These are phyloP conservation scores for Brettanomyces custersianus DNA, from an alignment of 805 yeast genomes.

Conservation along the genomic window DNA sequence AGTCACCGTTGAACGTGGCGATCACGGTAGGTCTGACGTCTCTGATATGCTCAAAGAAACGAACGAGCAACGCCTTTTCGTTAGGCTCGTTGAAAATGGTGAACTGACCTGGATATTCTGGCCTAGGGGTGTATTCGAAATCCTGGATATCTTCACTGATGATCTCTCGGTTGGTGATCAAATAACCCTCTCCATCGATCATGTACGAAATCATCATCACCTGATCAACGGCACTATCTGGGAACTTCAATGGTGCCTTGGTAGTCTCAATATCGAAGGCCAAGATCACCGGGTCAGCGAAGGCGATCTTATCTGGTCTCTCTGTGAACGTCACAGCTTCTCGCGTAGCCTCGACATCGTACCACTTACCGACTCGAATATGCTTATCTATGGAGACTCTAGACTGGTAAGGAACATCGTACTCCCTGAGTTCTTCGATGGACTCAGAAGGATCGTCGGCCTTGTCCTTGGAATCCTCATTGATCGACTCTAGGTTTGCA, in stretches of 20 bases:
- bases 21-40: constrained; percentile 93
- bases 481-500: constrained; percentile 16
- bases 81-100: constrained; percentile 84
- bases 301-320: constrained; percentile 69
- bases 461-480: not conserved
- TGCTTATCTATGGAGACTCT: constrained; percentile 89
- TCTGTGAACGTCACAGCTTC: constrained; percentile 48
- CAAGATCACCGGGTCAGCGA: constrained; percentile 94
- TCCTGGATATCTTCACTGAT: constrained; percentile 93
- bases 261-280: constrained; percentile 98
- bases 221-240: constrained; percentile 84
- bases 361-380: constrained; percentile 94
- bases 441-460: constrained; percentile 48
- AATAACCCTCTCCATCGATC: constrained; percentile 95
- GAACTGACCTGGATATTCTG: constrained; percentile 88
- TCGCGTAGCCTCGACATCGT: constrained; percentile 58
- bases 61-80: constrained; percentile 62
- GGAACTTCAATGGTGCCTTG: constrained; percentile 91
- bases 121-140: constrained; percentile 95
- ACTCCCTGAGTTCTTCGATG: constrained; percentile 79
- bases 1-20: constrained; percentile 97
- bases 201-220: constrained; percentile 98
- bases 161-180: constrained; percentile 90
- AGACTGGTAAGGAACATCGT: constrained; percentile 94
- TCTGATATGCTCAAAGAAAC: constrained; percentile 84